These are phyloP conservation scores for Vitis hybrid DNA, from an alignment of 177 flowering plant genomes.

Conservation along the genomic window DNA sequence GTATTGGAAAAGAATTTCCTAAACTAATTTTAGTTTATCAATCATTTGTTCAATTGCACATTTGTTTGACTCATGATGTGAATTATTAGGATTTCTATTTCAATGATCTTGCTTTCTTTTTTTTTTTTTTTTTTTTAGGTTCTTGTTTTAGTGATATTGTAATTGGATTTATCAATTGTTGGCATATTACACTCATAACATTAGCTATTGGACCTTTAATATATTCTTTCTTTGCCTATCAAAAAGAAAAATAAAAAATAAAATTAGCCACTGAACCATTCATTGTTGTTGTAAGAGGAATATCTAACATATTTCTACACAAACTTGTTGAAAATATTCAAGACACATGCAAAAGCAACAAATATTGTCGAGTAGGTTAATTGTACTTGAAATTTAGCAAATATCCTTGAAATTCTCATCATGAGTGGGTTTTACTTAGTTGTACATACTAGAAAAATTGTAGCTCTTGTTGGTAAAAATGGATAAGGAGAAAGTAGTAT, in stretches of 20 bases:
- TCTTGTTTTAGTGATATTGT: conserved; percentile 87
- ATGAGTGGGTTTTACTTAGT: conserved; percentile 93
- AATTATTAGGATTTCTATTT: too few species aligned
- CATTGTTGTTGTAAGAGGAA: conserved; percentile 98
- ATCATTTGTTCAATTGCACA: too few species aligned
- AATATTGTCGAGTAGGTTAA: conserved; percentile 96
- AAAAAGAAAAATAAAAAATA: too few species aligned
- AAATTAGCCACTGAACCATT: conserved; percentile 83
- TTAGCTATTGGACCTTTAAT: background rate
- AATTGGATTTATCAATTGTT: conserved; percentile 90
- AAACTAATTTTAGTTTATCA: too few species aligned
- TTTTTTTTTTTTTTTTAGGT: too few species aligned
- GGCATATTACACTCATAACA: conserved; percentile 94
- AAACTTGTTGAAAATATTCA: conserved; percentile 93
- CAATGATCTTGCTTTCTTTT: too few species aligned
- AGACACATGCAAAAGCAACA: conserved; percentile 99
- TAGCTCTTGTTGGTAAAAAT: conserved; percentile 96
- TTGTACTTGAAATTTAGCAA: too few species aligned
- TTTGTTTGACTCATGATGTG: too few species aligned
- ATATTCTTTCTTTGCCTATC: too few species aligned
- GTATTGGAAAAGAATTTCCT: too few species aligned
- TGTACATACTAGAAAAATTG: conserved; percentile 89
- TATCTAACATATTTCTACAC: conserved; percentile 93
- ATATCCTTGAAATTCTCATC: conserved; percentile 83
- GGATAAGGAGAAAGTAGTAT: conserved; percentile 98